A percentile compares a stretch with the other conserved stretches of the same genome.
These are phyloP conservation scores for Omphalotus olearius DNA, from an alignment of 1,284 basidiomycete species.

Conservation along the genomic window DNA sequence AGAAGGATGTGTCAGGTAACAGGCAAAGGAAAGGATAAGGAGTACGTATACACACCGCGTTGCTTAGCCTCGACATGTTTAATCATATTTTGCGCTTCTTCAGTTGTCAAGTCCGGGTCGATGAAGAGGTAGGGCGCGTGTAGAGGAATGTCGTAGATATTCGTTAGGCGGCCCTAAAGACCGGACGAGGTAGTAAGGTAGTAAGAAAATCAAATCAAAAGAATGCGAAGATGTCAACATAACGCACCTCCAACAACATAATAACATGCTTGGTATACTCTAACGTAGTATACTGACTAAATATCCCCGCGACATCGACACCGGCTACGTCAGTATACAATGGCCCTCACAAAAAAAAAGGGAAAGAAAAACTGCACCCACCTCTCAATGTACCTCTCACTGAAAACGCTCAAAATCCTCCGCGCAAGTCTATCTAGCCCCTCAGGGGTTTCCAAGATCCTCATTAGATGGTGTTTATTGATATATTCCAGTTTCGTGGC, in stretches of 20 bases:
- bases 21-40: neutral
- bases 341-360: too few relatives aligned
- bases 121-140: conserved; percentile 76
- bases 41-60: conserved; percentile 36
- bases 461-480: conserved; percentile 74
- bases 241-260: conserved; percentile 46
- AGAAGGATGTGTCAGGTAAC: neutral
- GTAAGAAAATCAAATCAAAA: neutral
- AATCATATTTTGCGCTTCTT: conserved; percentile 57
- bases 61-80: conserved; percentile 34
- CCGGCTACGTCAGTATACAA: neutral
- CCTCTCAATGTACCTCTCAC: conserved; percentile 40
- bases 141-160: conserved; percentile 62
- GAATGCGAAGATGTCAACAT: too few relatives aligned
- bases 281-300: conserved; percentile 44
- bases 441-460: conserved; percentile 35
- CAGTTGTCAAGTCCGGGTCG: conserved; percentile 52
- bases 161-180: conserved; percentile 62
- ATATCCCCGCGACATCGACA: too few relatives aligned
- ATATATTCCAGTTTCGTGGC: conserved; percentile 68
- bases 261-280: conserved; percentile 60
- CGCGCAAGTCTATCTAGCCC: conserved; percentile 46
- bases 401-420: conserved; percentile 43
- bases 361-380: conserved; percentile 12
- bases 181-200: neutral